phyloP scores from a whole-genome alignment of 1,139 yeast genomes.

The Hansenula anomala region DNA sequence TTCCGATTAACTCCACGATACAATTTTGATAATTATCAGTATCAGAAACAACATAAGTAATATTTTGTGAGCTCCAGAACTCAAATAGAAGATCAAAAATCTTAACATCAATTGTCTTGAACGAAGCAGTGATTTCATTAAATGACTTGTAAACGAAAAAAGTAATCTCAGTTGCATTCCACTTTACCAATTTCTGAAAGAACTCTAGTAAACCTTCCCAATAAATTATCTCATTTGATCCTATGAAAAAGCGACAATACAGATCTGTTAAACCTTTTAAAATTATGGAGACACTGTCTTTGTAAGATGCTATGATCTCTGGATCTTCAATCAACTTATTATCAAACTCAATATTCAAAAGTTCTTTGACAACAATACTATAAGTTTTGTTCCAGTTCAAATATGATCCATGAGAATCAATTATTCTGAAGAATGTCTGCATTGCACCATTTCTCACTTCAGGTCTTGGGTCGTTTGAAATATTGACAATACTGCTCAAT shows the following conservation, averaged over 20 bases:
- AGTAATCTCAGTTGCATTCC: conserved; percentile 45
- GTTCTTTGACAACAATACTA: conserved; percentile 41
- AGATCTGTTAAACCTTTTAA: conserved; percentile 29
- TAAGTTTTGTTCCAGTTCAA: conserved; percentile 56
- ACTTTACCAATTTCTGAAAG: conserved; percentile 33
- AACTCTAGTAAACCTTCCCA: conserved; percentile 53
- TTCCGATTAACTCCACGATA: conserved; percentile 43
- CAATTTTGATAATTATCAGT: conserved; percentile 51
- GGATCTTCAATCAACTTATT: conserved; percentile 13
- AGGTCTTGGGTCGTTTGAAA: conserved; percentile 60
- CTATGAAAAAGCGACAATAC: conserved; percentile 23
- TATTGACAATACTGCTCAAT: conserved; percentile 52
- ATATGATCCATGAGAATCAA: conserved; percentile 68
- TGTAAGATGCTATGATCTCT: conserved; percentile 10
- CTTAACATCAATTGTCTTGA: conserved; percentile 28
- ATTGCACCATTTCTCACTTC: conserved; percentile 88
- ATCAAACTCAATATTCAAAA: conserved; percentile 26
- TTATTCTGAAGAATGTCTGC: conserved; percentile 79
- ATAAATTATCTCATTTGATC: conserved; percentile 21
- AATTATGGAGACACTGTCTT: conserved; percentile 18
- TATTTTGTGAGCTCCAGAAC: conserved; percentile 60
- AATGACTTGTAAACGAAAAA: conserved; percentile 48
- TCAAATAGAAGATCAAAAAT: conserved; percentile 43
- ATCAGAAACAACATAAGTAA: conserved; percentile 50
- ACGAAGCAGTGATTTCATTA: conserved; percentile 37